A percentile compares a stretch with the other conserved stretches of the same genome.
Conservation (phyloP, 1,284 basidiomycete species). For the Tilletia setariae region DNA sequence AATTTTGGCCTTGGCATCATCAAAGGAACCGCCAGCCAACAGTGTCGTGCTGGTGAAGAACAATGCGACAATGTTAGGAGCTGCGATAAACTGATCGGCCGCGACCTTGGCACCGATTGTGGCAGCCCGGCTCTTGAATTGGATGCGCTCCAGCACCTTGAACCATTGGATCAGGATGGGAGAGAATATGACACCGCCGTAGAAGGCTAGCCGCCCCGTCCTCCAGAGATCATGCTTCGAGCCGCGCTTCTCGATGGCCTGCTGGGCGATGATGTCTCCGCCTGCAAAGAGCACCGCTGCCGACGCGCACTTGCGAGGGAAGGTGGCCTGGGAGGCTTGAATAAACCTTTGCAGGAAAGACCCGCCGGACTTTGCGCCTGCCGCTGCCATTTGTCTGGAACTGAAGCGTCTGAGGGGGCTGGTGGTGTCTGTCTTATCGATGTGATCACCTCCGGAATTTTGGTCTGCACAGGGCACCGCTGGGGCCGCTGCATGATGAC, state of each 20-base stretch:
- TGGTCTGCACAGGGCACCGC: no score
- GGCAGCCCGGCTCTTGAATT: constrained; percentile 22
- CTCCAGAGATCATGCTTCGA: constrained; percentile 30
- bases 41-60: constrained; percentile 40
- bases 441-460: no score
- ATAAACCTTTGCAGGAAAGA: constrained; percentile 34
- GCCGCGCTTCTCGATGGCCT: constrained; percentile 36
- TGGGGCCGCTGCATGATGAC: no score
- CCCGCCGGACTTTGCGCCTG: constrained; percentile 21
- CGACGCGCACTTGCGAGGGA: constrained; percentile 40
- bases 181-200: constrained; percentile 44
- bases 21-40: constrained; percentile 26
- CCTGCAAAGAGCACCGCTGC: constrained; percentile 38
- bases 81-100: constrained; percentile 37
- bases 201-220: constrained; percentile 31
- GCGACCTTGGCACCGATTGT: constrained; percentile 40
- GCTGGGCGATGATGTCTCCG: constrained; percentile 44
- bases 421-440: no score
- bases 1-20: constrained; percentile 34
- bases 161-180: constrained; percentile 43
- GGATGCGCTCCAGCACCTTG: constrained; percentile 35
- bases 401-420: no score
- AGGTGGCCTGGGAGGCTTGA: constrained; percentile 36
- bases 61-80: constrained; percentile 29
- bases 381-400: not conserved